These are phyloP conservation scores for Rhododendron ovatum DNA, from an alignment of 148 eudicot genomes.

Conservation along the genomic window DNA sequence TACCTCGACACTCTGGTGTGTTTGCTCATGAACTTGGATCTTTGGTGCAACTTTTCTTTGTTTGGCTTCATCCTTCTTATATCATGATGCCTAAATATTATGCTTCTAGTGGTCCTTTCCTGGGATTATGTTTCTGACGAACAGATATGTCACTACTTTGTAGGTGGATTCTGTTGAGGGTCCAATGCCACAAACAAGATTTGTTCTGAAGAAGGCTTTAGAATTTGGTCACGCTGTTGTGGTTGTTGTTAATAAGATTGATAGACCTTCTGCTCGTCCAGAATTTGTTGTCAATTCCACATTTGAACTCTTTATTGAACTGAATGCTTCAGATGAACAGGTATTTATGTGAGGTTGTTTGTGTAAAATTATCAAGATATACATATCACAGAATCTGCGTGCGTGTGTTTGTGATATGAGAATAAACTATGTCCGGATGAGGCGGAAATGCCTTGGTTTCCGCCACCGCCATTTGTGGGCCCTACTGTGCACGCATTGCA, in stretches of 20 bases:
- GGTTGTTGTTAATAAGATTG: conserved; percentile 94
- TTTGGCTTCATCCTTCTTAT: neutral
- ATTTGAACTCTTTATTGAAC: conserved; percentile 93
- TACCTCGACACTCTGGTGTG: neutral
- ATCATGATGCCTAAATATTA: neutral
- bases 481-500: neutral
- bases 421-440: neutral
- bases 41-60: neutral
- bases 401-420: neutral
- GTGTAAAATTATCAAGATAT: neutral
- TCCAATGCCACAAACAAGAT: conserved; percentile 99
- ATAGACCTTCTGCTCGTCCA: conserved; percentile 97
- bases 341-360: conserved; percentile 29
- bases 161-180: conserved; percentile 99
- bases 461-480: neutral
- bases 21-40: neutral
- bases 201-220: conserved; percentile 92
- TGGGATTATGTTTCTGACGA: neutral
- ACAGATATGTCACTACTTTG: conserved; percentile 19
- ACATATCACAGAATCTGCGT: neutral
- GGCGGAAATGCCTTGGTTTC: neutral
- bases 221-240: conserved; percentile 98
- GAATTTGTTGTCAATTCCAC: conserved; percentile 90
- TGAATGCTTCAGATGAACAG: conserved; percentile 96
- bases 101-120: neutral